phyloP scores from a whole-genome alignment of 805 yeast genomes.

The Blastobotrys americana region DNA sequence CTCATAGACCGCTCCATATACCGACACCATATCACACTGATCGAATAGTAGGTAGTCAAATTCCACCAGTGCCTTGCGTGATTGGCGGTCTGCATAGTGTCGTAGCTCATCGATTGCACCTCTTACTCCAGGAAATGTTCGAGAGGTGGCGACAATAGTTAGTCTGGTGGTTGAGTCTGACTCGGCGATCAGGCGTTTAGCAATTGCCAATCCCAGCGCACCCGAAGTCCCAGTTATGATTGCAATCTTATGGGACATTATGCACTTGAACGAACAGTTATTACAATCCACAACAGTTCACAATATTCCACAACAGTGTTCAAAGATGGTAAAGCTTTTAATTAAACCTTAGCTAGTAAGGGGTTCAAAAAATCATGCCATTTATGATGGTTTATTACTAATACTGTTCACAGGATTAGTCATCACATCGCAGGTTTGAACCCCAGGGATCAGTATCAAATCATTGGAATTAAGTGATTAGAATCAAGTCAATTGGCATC shows the following conservation, averaged over 20 bases:
- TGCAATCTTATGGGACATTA: constrained; percentile 25
- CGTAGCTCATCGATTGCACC: constrained; percentile 57
- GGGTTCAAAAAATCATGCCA: no score
- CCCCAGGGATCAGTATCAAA: no score
- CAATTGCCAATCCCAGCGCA: constrained; percentile 81
- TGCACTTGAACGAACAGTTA: no score
- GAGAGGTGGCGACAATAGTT: constrained; percentile 80
- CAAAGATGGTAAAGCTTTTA: no score
- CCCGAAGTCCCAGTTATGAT: constrained; percentile 38
- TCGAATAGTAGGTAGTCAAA: constrained; percentile 89
- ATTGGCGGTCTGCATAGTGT: constrained; percentile 22
- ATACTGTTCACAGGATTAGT: no score
- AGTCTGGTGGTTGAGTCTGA: constrained; percentile 47
- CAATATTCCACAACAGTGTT: no score
- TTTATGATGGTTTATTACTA: no score
- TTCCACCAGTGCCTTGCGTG: constrained; percentile 56
- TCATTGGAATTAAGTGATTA: no score
- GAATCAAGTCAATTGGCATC: no score
- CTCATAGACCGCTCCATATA: constrained; percentile 67
- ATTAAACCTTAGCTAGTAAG: no score
- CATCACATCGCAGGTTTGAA: no score
- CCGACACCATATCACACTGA: constrained; percentile 81
- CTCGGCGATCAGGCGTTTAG: constrained; percentile 64
- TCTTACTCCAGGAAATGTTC: constrained; percentile 79
- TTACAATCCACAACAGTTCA: no score